phyloP scores from a whole-genome alignment of 345 rosid species.

The Erucastrum elatum region DNA sequence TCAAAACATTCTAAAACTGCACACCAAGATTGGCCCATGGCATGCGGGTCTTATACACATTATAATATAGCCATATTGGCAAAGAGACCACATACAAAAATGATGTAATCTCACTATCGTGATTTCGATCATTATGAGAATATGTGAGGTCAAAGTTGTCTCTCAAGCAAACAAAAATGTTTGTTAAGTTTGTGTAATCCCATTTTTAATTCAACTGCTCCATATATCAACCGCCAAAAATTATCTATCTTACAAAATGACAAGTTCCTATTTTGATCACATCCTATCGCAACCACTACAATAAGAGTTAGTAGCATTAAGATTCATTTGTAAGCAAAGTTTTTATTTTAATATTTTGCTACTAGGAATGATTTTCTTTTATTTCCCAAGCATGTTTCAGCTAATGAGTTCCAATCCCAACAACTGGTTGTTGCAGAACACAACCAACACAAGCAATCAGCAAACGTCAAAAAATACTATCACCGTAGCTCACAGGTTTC shows the following conservation, averaged over 20 bases:
- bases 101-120: background rate
- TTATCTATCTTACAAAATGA: background rate
- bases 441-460: slow-evolving; percentile 38
- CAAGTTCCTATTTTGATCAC: background rate
- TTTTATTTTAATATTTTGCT: slow-evolving; percentile 4
- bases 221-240: background rate
- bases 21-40: background rate
- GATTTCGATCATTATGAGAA: background rate
- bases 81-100: background rate
- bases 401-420: slow-evolving; percentile 39
- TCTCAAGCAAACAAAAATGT: background rate
- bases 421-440: slow-evolving; percentile 39
- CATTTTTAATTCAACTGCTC: slow-evolving; percentile 9
- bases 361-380: background rate
- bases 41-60: slow-evolving; percentile 2
- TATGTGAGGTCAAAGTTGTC: background rate
- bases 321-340: slow-evolving; percentile 29
- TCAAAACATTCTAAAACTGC: background rate
- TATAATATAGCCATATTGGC: background rate
- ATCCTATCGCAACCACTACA: background rate
- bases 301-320: slow-evolving; percentile 1
- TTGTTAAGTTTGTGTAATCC: background rate
- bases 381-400: slow-evolving; percentile 23
- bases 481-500: slow-evolving; percentile 31
- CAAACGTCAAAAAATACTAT: slow-evolving; percentile 11